Conservation (phyloP, 2,329 filamentous ascomycete genomes). For the Claviceps maximensis region DNA sequence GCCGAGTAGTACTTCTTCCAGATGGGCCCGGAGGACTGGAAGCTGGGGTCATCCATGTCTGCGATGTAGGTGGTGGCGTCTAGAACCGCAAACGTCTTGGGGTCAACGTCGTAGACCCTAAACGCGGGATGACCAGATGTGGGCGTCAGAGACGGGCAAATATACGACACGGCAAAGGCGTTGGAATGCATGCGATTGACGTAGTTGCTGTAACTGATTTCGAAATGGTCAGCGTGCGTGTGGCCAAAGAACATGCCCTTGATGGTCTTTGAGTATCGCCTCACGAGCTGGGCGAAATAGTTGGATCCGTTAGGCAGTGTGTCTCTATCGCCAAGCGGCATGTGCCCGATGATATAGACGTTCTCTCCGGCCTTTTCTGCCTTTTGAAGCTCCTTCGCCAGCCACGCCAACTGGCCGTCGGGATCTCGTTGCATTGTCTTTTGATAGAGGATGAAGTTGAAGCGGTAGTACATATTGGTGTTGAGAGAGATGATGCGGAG, state of each 20-base stretch:
- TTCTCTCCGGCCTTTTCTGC: slow-evolving; percentile 37
- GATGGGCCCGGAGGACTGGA: slow-evolving; percentile 26
- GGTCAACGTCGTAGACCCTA: slow-evolving; percentile 43
- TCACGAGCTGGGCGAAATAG: slow-evolving; percentile 37
- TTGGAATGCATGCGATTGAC: slow-evolving; percentile 23
- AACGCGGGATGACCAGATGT: slow-evolving; percentile 41
- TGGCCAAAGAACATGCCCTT: slow-evolving; percentile 43
- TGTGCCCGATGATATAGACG: slow-evolving; percentile 44
- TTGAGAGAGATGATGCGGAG: slow-evolving; percentile 46
- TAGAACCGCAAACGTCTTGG: slow-evolving; percentile 38
- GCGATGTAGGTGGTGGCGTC: slow-evolving; percentile 42
- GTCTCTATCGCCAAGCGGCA: slow-evolving; percentile 35
- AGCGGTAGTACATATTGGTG: slow-evolving; percentile 45
- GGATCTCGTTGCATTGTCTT: slow-evolving; percentile 34
- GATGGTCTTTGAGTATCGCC: slow-evolving; percentile 39
- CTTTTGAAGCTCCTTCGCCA: slow-evolving; percentile 36
- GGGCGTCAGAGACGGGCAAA: slow-evolving; percentile 39
- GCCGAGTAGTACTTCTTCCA: slow-evolving; percentile 44
- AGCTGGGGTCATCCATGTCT: slow-evolving; percentile 30
- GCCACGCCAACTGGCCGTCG: slow-evolving; percentile 36
- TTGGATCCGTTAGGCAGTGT: slow-evolving; percentile 37
- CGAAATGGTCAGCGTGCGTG: slow-evolving; percentile 42
- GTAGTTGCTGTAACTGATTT: slow-evolving; percentile 40
- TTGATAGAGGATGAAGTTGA: slow-evolving; percentile 43
- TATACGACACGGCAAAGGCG: slow-evolving; percentile 35